Base-by-base conservation (phyloP, 1,284 basidiomycete genomes). In the Leccinum holopus region DNA sequence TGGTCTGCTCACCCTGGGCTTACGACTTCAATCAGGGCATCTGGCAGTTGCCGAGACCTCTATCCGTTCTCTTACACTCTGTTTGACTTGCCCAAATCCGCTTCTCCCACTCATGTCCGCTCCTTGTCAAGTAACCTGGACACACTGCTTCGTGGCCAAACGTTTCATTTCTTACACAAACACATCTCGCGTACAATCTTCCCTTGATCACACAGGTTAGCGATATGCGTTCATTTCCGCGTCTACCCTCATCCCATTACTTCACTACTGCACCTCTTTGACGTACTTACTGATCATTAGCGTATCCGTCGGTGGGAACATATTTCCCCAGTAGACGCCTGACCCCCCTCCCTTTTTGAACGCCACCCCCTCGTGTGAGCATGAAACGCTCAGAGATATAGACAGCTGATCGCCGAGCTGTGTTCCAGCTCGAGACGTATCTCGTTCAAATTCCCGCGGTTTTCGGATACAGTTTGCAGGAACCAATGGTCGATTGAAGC, bases 221-320 rank as follows among this genome's bases (percentile, higher is more conserved):
- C 57, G 59, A 65, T 28, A 49, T 61, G 56, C 44, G 2, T 72
- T 70, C 69, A 70, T 70, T 69, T 73, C 69, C 71, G 69, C 49
- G 8, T 53, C 3, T 4, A 52, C 63, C 61, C 62, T 61, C 32
- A 6, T n/a, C 18, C 58, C 32, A 25, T 37, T 52, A 60, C 55
- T 59, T 25, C 25, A 56, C 57, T 52, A 41, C 5, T 52, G 18
- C 55, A 28, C 52, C 5, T 30, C 7, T 71, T 72, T 72, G 69
- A 72, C 69, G 69, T 72, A 72, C 18, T 57, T 71, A 72, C 18
- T 57, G 35, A 8, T 51, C 6, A 28, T 53, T 60, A 35, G 61
- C 53, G 35, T 56, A 32, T 30, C 14, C 18, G 47, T 12, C 2
- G 37, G 61, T 67, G 60, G 54, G 62, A 69, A 60, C 30, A 58